Evolutionary conservation across 345 rosid species (phyloP).

Genomic region (Raphanus sativus): DNA sequence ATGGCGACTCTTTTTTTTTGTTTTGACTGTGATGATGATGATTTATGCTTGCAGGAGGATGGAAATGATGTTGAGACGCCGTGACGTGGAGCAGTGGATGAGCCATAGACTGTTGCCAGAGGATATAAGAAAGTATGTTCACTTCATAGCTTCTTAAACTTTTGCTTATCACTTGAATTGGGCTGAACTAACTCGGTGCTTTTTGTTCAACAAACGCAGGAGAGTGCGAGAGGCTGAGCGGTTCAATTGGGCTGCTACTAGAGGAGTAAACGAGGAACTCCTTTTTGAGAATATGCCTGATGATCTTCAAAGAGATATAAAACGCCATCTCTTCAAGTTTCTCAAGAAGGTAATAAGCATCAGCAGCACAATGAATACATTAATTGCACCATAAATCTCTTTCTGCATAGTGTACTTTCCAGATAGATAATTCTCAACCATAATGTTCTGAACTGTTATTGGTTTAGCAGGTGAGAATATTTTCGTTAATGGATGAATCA

Average conservation of each 20-base stretch:
- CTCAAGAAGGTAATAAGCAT: conserved; percentile 57
- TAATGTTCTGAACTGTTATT: background rate
- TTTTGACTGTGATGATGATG: background rate
- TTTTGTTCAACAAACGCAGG: conserved; percentile 40
- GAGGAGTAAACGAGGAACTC: conserved; percentile 81
- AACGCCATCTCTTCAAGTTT: conserved; percentile 82
- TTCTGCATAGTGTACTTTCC: background rate
- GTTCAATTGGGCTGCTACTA: conserved; percentile 80
- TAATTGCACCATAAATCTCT: background rate
- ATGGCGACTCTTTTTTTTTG: background rate
- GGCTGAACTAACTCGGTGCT: background rate
- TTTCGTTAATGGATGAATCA: background rate
- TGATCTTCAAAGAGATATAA: conserved; percentile 81
- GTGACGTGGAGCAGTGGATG: conserved; percentile 98
- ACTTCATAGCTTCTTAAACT: background rate
- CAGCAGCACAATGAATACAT: background rate
- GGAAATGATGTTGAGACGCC: conserved; percentile 82
- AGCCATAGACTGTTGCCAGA: conserved; percentile 77
- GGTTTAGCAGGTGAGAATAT: background rate
- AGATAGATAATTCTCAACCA: background rate
- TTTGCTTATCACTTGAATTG: conserved; percentile 2
- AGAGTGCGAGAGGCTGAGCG: conserved; percentile 79
- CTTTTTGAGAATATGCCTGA: conserved; percentile 84
- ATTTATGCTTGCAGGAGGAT: conserved; percentile 52
- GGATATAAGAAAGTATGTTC: conserved; percentile 58